A percentile compares a stretch with the other conserved stretches of the same genome.
Evolutionary conservation across 2,329 filamentous ascomycete genomes (phyloP).

Genomic region (Dendryphion nanum): DNA sequence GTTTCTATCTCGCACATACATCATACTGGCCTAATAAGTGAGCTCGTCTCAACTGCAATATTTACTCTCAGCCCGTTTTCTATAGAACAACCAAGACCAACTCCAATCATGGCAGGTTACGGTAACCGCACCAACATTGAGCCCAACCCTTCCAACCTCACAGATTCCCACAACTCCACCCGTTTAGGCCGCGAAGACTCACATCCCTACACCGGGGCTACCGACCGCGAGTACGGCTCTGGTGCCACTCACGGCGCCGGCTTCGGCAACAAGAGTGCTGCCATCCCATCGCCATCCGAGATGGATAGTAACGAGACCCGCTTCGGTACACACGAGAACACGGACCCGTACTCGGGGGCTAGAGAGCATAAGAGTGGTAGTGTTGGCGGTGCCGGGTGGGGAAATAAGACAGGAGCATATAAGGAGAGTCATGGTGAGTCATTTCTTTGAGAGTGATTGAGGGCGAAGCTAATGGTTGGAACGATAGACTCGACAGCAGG

Average conservation of each 20-base stretch:
- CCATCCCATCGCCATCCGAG: slow-evolving; percentile 4
- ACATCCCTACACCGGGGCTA: slow-evolving; percentile 25
- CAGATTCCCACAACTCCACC: slow-evolving; percentile 23
- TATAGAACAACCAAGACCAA: neutral
- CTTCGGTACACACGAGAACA: slow-evolving; percentile 20
- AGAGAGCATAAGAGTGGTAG: slow-evolving; percentile 29
- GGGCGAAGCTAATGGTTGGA: neutral
- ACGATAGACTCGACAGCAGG: slow-evolving; percentile 50
- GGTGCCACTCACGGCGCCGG: slow-evolving; percentile 34
- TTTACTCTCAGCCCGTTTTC: neutral
- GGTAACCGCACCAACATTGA: slow-evolving; percentile 31
- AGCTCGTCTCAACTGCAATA: too few species aligned
- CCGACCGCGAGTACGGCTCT: slow-evolving; percentile 27
- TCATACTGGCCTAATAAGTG: too few species aligned
- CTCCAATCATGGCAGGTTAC: slow-evolving; percentile 35
- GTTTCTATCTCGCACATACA: too few species aligned
- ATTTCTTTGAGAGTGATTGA: slow-evolving; percentile 4
- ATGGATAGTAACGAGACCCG: slow-evolving; percentile 16
- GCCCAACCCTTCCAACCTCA: slow-evolving; percentile 13
- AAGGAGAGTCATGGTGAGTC: slow-evolving; percentile 14
- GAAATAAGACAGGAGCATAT: slow-evolving; percentile 39
- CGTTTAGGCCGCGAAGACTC: slow-evolving; percentile 25
- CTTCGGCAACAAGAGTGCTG: slow-evolving; percentile 37
- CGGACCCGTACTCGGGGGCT: slow-evolving; percentile 21
- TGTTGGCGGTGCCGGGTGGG: slow-evolving; percentile 37